Conservation (phyloP, 768 basidiomycete genomes). For the Mycena vitilis region DNA sequence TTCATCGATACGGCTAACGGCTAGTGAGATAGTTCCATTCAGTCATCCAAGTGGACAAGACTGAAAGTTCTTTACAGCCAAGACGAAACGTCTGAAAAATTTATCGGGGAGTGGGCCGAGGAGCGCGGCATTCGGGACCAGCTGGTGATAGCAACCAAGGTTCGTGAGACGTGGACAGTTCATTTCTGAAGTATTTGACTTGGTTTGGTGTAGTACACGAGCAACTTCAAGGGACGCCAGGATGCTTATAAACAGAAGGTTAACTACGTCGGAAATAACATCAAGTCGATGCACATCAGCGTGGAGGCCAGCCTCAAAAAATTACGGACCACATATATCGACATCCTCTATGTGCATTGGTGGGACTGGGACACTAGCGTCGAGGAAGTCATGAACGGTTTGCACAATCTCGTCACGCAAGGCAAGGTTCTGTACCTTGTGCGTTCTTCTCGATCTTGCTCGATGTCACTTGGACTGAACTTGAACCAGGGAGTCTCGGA, state of each 20-base stretch:
- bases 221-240: constrained; percentile 42
- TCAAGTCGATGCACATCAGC: constrained; percentile 57
- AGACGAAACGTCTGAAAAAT: constrained; percentile 64
- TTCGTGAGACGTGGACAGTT: no score
- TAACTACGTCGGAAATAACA: constrained; percentile 33
- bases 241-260: constrained; percentile 11
- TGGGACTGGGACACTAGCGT: constrained; percentile 55
- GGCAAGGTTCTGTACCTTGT: constrained; percentile 59
- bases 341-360: constrained; percentile 68
- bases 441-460: constrained; percentile 17
- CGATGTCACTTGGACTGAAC: neutral
- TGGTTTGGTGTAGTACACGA: constrained; percentile 29
- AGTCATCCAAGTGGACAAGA: no score
- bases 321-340: constrained; percentile 72
- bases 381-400: constrained; percentile 58
- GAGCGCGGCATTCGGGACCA: constrained; percentile 57
- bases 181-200: no score
- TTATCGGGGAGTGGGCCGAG: constrained; percentile 67
- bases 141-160: constrained; percentile 61
- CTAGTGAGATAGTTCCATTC: constrained; percentile 11
- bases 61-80: constrained; percentile 48
- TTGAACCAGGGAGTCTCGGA: constrained; percentile 41
- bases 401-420: constrained; percentile 55
- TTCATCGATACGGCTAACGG: constrained; percentile 33
- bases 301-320: constrained; percentile 56